Evolutionary conservation across 2,329 filamentous ascomycete genomes (phyloP).

Genomic region (Fusarium newnesense): DNA sequence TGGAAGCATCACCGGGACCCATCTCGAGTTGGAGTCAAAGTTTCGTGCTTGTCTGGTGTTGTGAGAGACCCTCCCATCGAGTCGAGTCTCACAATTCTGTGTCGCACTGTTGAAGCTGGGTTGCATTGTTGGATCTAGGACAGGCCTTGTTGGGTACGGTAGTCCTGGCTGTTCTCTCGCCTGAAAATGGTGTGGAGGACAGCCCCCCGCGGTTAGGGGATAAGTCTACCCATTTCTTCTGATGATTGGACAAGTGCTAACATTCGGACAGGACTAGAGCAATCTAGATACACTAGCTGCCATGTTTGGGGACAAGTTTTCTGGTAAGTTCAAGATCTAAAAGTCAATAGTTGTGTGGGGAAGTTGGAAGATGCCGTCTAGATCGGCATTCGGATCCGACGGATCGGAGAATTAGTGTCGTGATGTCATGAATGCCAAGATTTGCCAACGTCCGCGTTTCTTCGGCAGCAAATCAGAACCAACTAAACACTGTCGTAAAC

Average conservation of each 20-base stretch:
- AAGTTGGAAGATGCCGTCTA: slow-evolving; percentile 1
- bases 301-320: background rate
- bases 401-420: slow-evolving; percentile 1
- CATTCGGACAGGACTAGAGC: slow-evolving; percentile 35
- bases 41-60: slow-evolving; percentile 82
- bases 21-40: slow-evolving; percentile 95
- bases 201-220: slow-evolving; percentile 59
- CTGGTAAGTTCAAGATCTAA: background rate
- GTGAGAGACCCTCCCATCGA: slow-evolving; percentile 21
- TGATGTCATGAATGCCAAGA: slow-evolving; percentile 33
- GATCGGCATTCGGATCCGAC: slow-evolving; percentile 12
- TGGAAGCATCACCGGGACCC: slow-evolving; percentile 71
- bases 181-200: slow-evolving; percentile 61
- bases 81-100: slow-evolving; percentile 4
- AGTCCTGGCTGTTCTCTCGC: slow-evolving; percentile 62
- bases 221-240: slow-evolving; percentile 55
- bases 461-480: background rate
- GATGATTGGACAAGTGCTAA: slow-evolving; percentile 40
- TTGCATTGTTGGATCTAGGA: slow-evolving; percentile 39
- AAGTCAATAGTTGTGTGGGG: slow-evolving; percentile 11
- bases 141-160: slow-evolving; percentile 45
- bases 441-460: background rate
- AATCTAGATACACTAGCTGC: background rate
- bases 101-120: slow-evolving; percentile 29
- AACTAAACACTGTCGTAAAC: background rate